Evolutionary conservation across 2,329 filamentous ascomycete species (phyloP), one percentile per base, ranked within the genome.

Genomic region (Raffaelea arxii): DNA sequence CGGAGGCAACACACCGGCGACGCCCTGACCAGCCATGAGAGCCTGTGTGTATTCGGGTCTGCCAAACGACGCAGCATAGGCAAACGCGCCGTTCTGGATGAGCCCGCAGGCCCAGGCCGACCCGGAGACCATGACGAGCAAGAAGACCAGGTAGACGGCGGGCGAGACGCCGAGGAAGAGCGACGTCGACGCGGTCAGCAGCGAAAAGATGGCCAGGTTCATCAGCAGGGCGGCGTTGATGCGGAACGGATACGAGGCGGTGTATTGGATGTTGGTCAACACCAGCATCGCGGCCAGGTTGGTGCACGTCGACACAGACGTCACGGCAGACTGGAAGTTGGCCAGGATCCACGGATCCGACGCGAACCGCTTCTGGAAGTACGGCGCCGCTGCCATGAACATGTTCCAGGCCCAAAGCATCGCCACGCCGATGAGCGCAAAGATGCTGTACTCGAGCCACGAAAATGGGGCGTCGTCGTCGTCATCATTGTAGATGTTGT

Each of bases 371-470:
- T 72, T 74, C 58, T 90, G 81, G 67, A 97, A 96, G 70, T 97
- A 97, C 4, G 91, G 88, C 2, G 88, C 87, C 9, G 91, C 89
- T 40, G 92, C 91, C 55, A 97, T 78, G 64, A 97, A 96, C 91
- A 96, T 96, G 70, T 97, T 97, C 91, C 91, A 97, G 46, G 91
- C 89, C 91, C 91, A 97, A 39, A 97, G 74, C 92, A 97, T 97
- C 44, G 90, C 86, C 47, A 95, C 74, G 43, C 92, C 92, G 23
- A 97, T 71, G 43, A 95, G 68, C 47, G 84, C 71, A 64, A 97
- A 97, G 59, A 95, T 82, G 56, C 67, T 69, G 65, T 97, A 98
- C 62, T 94, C 86, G 30, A 86, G 59, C 80, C 85, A 89, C 51
- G 88, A 94, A 67, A 95, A 95, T 18, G 72, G 71, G 27, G 66